Conservation (phyloP, 169 alveolate species). For the Babesia sp. region DNA sequence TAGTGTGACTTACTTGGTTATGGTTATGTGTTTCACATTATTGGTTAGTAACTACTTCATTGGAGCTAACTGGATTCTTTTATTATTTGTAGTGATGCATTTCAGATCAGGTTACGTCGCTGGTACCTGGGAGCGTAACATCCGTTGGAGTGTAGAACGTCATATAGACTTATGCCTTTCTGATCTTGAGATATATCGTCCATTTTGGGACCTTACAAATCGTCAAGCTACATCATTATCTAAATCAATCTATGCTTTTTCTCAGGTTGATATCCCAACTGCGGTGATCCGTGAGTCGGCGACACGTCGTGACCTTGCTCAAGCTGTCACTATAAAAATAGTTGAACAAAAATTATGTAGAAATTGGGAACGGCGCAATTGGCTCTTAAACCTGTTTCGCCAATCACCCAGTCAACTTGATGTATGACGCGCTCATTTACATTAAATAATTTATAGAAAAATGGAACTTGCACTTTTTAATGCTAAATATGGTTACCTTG, state of each 20-base stretch:
- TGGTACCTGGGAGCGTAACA: constrained; percentile 63
- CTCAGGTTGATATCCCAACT: constrained; percentile 31
- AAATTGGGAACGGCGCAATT: constrained; percentile 37
- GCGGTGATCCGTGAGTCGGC: constrained; percentile 55
- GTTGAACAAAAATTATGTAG: constrained; percentile 32
- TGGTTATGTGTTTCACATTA: constrained; percentile 29
- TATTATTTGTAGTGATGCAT: constrained; percentile 39
- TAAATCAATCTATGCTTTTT: constrained; percentile 40
- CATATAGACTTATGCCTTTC: constrained; percentile 34
- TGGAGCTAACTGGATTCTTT: constrained; percentile 22
- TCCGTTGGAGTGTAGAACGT: constrained; percentile 24
- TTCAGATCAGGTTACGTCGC: constrained; percentile 57
- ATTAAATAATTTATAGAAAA: constrained; percentile 8
- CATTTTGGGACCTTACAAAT: constrained; percentile 66
- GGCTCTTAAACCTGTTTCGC: constrained; percentile 65
- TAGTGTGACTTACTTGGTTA: constrained; percentile 35
- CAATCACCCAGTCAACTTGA: constrained; percentile 59
- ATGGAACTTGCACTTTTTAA: constrained; percentile 93
- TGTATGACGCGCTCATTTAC: constrained; percentile 25
- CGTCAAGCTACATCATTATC: constrained; percentile 37
- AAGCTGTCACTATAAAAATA: constrained; percentile 21
- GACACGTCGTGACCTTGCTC: constrained; percentile 47
- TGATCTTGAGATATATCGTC: constrained; percentile 57
- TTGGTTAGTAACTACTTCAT: constrained; percentile 39
- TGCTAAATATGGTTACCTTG: constrained; percentile 95